Base-by-base conservation (phyloP, 345 rosid species). In the Carallia brachiata region DNA sequence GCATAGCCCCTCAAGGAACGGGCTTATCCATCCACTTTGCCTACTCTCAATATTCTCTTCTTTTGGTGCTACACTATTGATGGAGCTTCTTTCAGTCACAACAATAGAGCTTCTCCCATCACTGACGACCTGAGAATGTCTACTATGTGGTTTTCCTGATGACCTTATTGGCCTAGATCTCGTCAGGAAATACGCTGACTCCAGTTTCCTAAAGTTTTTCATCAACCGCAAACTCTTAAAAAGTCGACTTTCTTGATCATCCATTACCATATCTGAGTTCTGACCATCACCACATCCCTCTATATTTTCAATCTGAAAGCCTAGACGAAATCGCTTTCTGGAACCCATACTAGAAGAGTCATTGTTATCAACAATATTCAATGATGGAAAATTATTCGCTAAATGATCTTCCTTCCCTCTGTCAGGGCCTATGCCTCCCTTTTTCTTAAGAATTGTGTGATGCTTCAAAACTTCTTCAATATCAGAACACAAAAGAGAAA, bases 1-100 rank as follows among this genome's bases (percentile, higher is more conserved):
- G 92, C 99, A 92, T 73, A 95, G 78, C 54, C 97, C 97, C 83
- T 92, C 97, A 6, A 95, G 97, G 71, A 95, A 92, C 23, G 99
- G 97, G 77, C 86, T 86, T 67, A 95, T 90, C 99, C 99, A 95
- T 75, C 88, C 91, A 40, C 85, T 83, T 67, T 78, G 80, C 76
- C 77, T 85, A 63, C 78, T 68, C 66, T 81, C 89, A 67, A 9
- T 65, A 61, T 52, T 57, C 57, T 15, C 82, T 65, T 85, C 90
- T 78, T 81, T 90, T 6, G 87, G 71, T 66, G 81, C 75, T 27
- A 80, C 77, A 65, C 82, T 89, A 74, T 80, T 89, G 66, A 88
- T 81, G 10, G 92, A 89, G 81, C 97, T 92, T 82, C 87, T 90
- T 72, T 94, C 97, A 15, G 89, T 88, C 63, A 83, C 75, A 62